phyloP scores from a whole-genome alignment of 495 filamentous ascomycete species.

The Aspergillus sclerotioniger region DNA sequence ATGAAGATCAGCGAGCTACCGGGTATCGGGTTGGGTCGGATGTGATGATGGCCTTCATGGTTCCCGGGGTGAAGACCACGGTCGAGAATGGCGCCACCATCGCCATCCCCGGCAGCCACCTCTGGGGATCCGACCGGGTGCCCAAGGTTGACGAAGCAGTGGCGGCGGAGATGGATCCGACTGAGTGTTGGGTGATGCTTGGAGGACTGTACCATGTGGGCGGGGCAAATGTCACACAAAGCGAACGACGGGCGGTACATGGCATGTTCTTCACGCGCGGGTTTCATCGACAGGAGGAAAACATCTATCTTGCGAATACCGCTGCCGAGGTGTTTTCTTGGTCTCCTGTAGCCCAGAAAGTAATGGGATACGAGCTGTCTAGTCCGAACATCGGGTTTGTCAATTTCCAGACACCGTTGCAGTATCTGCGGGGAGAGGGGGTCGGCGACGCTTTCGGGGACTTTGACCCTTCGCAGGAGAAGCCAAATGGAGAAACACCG shows the following conservation, averaged over 20 bases:
- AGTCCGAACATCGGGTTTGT: constrained; percentile 26
- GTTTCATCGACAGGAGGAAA: constrained; percentile 22
- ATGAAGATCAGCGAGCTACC: constrained; percentile 12
- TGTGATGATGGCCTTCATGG: constrained; percentile 25
- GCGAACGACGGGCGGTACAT: constrained; percentile 16
- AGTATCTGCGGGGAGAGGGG: constrained; percentile 19
- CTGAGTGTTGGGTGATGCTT: constrained; percentile 24
- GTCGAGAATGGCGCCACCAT: constrained; percentile 34
- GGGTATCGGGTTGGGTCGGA: constrained; percentile 16
- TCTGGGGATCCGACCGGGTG: constrained; percentile 19
- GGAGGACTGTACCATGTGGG: constrained; percentile 24
- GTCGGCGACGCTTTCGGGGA: constrained; percentile 18
- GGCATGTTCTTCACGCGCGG: constrained; percentile 23
- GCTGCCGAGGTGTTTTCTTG: constrained; percentile 19
- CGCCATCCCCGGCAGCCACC: constrained; percentile 19
- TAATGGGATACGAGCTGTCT: constrained; percentile 23
- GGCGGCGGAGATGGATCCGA: constrained; percentile 18
- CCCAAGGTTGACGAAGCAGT: constrained; percentile 14
- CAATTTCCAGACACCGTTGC: constrained; percentile 20
- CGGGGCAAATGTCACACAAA: constrained; percentile 17
- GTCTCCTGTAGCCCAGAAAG: constrained; percentile 20
- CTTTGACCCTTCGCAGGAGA: constrained; percentile 18
- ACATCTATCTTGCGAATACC: constrained; percentile 19
- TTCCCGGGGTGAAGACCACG: constrained; percentile 32
- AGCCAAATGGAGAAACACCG: neutral